A percentile compares a stretch with the other conserved stretches of the same genome.
Conservation (phyloP, 768 basidiomycete genomes). For the Atractiella rhizophila region DNA sequence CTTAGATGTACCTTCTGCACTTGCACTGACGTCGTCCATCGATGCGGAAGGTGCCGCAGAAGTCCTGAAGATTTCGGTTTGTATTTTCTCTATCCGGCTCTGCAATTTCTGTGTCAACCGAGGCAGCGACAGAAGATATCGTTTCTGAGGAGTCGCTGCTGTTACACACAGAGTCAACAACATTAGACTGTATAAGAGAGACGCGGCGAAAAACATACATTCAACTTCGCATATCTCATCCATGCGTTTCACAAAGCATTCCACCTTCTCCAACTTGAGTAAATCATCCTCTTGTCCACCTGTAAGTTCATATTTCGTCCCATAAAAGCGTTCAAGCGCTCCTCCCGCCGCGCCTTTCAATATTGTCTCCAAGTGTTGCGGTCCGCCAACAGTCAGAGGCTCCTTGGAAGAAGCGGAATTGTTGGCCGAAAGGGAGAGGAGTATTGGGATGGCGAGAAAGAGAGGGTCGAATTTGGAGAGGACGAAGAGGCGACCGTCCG, state of each 20-base stretch:
- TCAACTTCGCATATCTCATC: slow-evolving; percentile 7
- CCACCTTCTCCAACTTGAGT: not conserved
- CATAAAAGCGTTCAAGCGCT: not conserved
- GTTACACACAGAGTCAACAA: slow-evolving; percentile 1
- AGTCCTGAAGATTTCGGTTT: slow-evolving; percentile 7
- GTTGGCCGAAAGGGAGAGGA: slow-evolving; percentile 3
- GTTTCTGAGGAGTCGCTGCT: slow-evolving; percentile 2
- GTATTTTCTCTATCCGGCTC: not conserved
- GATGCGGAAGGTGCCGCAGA: slow-evolving; percentile 6
- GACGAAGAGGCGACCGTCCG: slow-evolving; percentile 9
- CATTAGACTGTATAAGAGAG: not conserved
- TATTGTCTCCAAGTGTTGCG: no score
- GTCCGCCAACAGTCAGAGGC: no score
- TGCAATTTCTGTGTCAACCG: slow-evolving; percentile 1
- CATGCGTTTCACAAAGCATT: slow-evolving; percentile 1
- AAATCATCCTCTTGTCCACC: slow-evolving; percentile 2
- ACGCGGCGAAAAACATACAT: not conserved
- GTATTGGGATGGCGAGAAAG: slow-evolving; percentile 7
- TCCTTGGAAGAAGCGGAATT: slow-evolving; percentile 2
- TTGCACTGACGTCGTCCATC: not conserved
- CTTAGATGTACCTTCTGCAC: no score
- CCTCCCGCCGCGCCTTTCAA: slow-evolving; percentile 5
- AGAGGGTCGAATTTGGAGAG: slow-evolving; percentile 8
- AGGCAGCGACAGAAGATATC: not conserved
- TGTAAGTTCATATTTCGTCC: not conserved